Percentiles rank a stretch among this genome's conserved stretches.
These are phyloP conservation scores for Heterobasidion occidentale DNA, from an alignment of 1,284 basidiomycete genomes.

Conservation along the genomic window DNA sequence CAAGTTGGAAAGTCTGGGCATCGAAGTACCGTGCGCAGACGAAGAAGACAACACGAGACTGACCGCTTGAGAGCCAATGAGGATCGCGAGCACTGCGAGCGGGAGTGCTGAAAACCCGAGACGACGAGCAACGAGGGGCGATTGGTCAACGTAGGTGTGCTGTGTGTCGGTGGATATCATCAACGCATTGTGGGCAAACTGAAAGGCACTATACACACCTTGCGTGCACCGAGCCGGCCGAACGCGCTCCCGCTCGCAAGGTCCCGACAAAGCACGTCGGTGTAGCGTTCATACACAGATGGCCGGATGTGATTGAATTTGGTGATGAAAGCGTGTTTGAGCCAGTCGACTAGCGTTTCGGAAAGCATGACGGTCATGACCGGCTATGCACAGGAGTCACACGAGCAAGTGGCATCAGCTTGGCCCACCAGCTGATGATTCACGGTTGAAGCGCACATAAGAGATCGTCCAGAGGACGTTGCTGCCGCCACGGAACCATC, in stretches of 20 bases:
- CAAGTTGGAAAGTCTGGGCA: background rate
- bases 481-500: conserved; percentile 66
- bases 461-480: conserved; percentile 85
- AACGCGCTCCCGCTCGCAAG: conserved; percentile 77
- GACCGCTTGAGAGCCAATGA: conserved; percentile 82
- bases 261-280: conserved; percentile 93
- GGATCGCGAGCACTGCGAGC: conserved; percentile 84
- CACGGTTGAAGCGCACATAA: conserved; percentile 49
- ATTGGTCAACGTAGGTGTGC: conserved; percentile 93
- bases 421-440: background rate
- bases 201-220: conserved; percentile 33
- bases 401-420: background rate
- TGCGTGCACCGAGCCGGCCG: conserved; percentile 57
- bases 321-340: conserved; percentile 99
- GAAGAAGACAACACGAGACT: conserved; percentile 47
- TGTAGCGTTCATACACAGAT: conserved; percentile 92
- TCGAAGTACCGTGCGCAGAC: conserved; percentile 17
- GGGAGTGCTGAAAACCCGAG: conserved; percentile 93
- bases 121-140: conserved; percentile 88
- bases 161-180: conserved; percentile 19
- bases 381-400: conserved; percentile 43
- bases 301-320: conserved; percentile 97
- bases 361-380: conserved; percentile 87
- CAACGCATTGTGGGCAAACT: background rate
- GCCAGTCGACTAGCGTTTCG: conserved; percentile 96